A percentile compares a stretch with the other conserved stretches of the same genome.
phyloP scores from a whole-genome alignment of 768 basidiomycete species.

The Russula vinacea region DNA sequence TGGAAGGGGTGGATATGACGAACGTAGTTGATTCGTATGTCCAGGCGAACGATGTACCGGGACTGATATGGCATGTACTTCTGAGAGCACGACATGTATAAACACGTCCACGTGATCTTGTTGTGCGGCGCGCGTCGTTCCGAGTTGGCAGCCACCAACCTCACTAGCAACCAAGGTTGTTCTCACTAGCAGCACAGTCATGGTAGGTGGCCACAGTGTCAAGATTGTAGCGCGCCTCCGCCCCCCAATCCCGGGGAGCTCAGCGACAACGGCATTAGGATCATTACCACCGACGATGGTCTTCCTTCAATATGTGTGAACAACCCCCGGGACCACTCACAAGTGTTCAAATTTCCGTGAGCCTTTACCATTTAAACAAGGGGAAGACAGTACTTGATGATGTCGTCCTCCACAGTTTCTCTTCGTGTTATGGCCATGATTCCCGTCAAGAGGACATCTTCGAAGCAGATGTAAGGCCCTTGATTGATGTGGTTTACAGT shows the following conservation, averaged over 20 bases:
- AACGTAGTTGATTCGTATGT: constrained; percentile 63
- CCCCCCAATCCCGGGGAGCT: constrained; percentile 60
- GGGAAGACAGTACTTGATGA: not conserved
- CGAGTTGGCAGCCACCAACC: not conserved
- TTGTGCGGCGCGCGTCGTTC: not conserved
- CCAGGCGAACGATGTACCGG: constrained; percentile 61
- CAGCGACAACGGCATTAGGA: constrained; percentile 57
- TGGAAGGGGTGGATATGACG: constrained; percentile 51
- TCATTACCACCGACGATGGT: constrained; percentile 43
- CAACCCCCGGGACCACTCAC: constrained; percentile 65
- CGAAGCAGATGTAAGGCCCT: constrained; percentile 65
- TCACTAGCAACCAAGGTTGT: too few species aligned
- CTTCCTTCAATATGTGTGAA: constrained; percentile 57
- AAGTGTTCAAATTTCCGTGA: constrained; percentile 78
- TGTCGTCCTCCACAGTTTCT: constrained; percentile 45
- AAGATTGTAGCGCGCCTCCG: constrained; percentile 71
- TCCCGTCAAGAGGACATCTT: constrained; percentile 79
- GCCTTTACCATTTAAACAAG: constrained; percentile 31
- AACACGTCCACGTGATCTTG: constrained; percentile 15
- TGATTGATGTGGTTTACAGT: constrained; percentile 72
- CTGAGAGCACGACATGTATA: constrained; percentile 41
- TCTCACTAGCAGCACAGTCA: constrained; percentile 2
- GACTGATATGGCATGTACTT: constrained; percentile 59
- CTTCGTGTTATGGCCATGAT: constrained; percentile 68
- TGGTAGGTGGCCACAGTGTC: constrained; percentile 46